Evolutionary conservation across 2,329 filamentous ascomycete species (phyloP).

Genomic region (Elsinoe batatas): DNA sequence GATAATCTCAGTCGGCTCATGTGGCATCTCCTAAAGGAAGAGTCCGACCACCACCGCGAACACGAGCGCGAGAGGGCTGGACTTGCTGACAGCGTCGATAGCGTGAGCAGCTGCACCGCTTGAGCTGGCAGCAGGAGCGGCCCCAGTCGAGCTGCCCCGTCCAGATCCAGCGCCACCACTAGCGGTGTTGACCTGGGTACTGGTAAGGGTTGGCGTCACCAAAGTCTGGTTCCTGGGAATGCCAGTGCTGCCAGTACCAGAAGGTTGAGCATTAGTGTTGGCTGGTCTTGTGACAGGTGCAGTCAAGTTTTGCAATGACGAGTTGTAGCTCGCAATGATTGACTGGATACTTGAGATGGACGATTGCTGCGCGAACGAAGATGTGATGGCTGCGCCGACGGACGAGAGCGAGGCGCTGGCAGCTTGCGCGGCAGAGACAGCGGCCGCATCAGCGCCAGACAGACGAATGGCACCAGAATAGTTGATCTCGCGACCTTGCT

Average conservation of each 20-base stretch:
- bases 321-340: slow-evolving; percentile 16
- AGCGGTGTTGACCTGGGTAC: slow-evolving; percentile 18
- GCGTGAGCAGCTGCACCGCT: slow-evolving; percentile 22
- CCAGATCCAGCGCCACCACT: slow-evolving; percentile 22
- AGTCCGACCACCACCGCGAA: slow-evolving; percentile 33
- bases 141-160: slow-evolving; percentile 18
- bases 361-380: slow-evolving; percentile 6
- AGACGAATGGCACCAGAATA: slow-evolving; percentile 46
- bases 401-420: slow-evolving; percentile 26
- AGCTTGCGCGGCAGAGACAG: slow-evolving; percentile 20
- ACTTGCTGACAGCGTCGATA: slow-evolving; percentile 12
- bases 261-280: slow-evolving; percentile 15
- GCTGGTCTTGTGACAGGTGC: slow-evolving; percentile 17
- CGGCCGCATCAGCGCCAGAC: slow-evolving; percentile 26
- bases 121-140: slow-evolving; percentile 16
- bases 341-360: slow-evolving; percentile 17
- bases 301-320: slow-evolving; percentile 16
- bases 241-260: slow-evolving; percentile 19
- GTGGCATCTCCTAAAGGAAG: slow-evolving; percentile 22
- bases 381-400: slow-evolving; percentile 17
- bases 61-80: slow-evolving; percentile 31
- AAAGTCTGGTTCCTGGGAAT: slow-evolving; percentile 24
- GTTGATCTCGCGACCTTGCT: slow-evolving; percentile 43
- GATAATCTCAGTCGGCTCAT: no score
- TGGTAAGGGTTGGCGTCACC: slow-evolving; percentile 20